A percentile compares a stretch with the other conserved stretches of the same genome.
Evolutionary conservation across 2,329 filamentous ascomycete genomes (phyloP).

Genomic region (Periconia digitata): DNA sequence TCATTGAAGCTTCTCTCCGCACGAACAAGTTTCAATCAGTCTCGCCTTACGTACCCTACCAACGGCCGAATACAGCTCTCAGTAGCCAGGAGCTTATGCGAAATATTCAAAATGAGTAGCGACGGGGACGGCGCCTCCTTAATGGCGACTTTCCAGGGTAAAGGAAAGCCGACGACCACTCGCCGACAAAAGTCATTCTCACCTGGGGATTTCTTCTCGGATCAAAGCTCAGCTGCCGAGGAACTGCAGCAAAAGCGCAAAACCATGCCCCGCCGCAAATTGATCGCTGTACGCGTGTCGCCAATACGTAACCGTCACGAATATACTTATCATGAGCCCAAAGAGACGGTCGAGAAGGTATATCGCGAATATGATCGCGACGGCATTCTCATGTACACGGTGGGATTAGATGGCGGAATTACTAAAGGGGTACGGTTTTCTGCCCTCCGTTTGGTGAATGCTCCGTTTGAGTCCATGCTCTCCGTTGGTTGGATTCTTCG

Average conservation of each 20-base stretch:
- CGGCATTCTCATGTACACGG: slow-evolving; percentile 43
- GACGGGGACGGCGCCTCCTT: slow-evolving; percentile 19
- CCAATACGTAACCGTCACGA: slow-evolving; percentile 31
- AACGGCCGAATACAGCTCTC: neutral
- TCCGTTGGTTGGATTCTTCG: too few species aligned
- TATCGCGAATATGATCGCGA: slow-evolving; percentile 39
- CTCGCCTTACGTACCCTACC: neutral
- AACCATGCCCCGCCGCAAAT: slow-evolving; percentile 8
- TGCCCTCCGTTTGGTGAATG: neutral
- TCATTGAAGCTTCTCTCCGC: too few species aligned
- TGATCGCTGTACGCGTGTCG: slow-evolving; percentile 26
- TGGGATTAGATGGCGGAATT: slow-evolving; percentile 45
- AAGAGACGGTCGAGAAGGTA: slow-evolving; percentile 42
- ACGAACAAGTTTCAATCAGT: too few species aligned
- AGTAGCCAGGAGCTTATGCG: neutral
- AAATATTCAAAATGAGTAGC: neutral
- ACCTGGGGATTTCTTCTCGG: slow-evolving; percentile 14
- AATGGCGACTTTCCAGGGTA: slow-evolving; percentile 31
- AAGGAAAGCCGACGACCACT: neutral
- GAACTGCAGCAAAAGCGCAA: neutral
- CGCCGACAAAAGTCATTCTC: slow-evolving; percentile 14
- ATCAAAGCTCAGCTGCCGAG: slow-evolving; percentile 15
- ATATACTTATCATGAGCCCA: slow-evolving; percentile 37
- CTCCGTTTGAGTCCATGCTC: too few species aligned
- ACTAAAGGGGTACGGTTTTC: slow-evolving; percentile 44